Evolutionary conservation across 2,329 filamentous ascomycete genomes (phyloP), one percentile per base, ranked within the genome.

Genomic region (Aspergillus carbonarius): DNA sequence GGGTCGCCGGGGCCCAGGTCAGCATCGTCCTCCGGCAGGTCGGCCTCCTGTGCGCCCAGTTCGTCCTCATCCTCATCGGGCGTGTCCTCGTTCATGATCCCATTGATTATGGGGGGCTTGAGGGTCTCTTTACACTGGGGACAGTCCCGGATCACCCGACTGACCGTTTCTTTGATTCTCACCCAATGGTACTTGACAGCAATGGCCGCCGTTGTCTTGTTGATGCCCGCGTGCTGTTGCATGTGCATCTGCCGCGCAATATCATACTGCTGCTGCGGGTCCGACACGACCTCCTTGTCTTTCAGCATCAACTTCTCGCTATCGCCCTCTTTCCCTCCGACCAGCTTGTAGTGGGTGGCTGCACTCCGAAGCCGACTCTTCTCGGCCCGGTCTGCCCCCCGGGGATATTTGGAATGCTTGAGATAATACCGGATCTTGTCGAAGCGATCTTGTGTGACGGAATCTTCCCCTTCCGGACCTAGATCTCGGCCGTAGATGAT

Each of bases 381-480:
- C 77, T 98, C 95, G 58, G 93, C 93, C 59, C 93, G 87, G 81
- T 97, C 92, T 72, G 93, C 93, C 62, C 93, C 93, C 69, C 89
- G 88, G 60, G 95, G 95, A 75, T 99, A 98, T 75, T 93, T 92
- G 71, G 89, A 89, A 75, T 93, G 92, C 78, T 96, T 96, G 72
- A 98, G 87, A 78, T 98, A 98, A 81, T 91, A 98, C 71, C 93
- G 90, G 74, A 98, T 98, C 82, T 97, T 97, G 82, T 97, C 93
- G 81, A 98, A 98, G 67, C 95, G 91, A 79, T 97, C 93, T 81
- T 97, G 93, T 75, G 89, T 93, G 69, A 93, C 89, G 73, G 91
- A 88, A 74, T 95, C 91, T 72, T 95, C 91, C 68, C 84, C 85
- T 68, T 91, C 88, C 37, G 80, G 77, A 62, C 79, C 82, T 23